Base-by-base conservation (phyloP, 306 rosid species). In the Calophaca sinica region DNA sequence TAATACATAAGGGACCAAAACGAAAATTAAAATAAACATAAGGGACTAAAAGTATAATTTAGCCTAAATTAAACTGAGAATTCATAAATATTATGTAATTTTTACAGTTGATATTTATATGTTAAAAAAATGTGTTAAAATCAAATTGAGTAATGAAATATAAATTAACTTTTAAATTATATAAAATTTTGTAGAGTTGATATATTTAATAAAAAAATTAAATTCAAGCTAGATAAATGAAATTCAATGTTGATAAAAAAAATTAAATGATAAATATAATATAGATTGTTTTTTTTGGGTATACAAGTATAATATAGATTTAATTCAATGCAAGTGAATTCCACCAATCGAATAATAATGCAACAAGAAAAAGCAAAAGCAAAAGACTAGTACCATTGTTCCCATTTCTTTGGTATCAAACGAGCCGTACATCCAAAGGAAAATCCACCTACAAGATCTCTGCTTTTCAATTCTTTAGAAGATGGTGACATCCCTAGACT, bases 401-500 rank as follows among this genome's bases (percentile, higher is more conserved):
- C 62, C 82, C 57, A 55, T 65, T 52, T 57, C 76, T 13, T 59
- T 20, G 10, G 77, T 44, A 74, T 14, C 52, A 63, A 54, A 32
- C 60, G 45, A 44, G 68, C 7, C 7, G 44, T 9, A 13, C 14
- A 53, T 70, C 42, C 49, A 26, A 33, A 45, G 35, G 68, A 20
- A 42, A 60, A 69, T 3, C 50, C 55, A 75, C 20, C 51, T 14
- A 71, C 75, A 80, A 59, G 81, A 54, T 50, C 51, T 55, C 33
- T 60, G 74, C 57, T 44, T 75, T 29, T 75, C 81, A 76, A 62
- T 49, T 49, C 73, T 14, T 14, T 73, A 44, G 80, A 82, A 51
- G 86, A 86, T 3, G 96, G 85, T 32, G 90, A 80, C 12, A 89
- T 85, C 29, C 89, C 90, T 65, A 92, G 87, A 75, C 86, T 90